Conservation (phyloP, 108 stramenopile genomes). For the Stephanodiscus triporus region DNA sequence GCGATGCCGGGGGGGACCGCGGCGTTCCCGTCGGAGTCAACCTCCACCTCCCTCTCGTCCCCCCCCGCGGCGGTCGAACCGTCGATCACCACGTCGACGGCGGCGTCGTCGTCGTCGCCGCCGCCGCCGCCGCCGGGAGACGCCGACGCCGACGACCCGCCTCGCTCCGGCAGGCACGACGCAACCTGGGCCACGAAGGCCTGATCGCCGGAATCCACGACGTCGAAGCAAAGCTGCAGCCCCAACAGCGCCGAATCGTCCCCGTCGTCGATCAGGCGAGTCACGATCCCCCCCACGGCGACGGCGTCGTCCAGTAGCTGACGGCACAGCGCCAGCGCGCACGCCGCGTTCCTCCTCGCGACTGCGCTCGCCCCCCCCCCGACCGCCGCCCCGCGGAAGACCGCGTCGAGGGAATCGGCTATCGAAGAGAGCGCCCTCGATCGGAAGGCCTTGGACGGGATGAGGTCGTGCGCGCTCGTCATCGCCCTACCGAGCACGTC, state of each 20-base stretch:
- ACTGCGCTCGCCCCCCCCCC: background rate
- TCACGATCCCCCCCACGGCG: slow-evolving; percentile 71
- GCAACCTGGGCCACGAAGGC: slow-evolving; percentile 86
- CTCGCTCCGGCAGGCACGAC: slow-evolving; percentile 30
- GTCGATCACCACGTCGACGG: background rate
- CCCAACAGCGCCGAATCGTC: slow-evolving; percentile 86
- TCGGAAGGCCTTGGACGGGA: slow-evolving; percentile 78
- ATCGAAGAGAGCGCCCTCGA: slow-evolving; percentile 72
- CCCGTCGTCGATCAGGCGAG: slow-evolving; percentile 57
- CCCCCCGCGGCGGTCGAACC: background rate
- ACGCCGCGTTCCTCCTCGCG: slow-evolving; percentile 45
- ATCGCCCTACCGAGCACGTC: slow-evolving; percentile 64
- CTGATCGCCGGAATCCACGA: slow-evolving; percentile 94
- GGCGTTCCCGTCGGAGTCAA: slow-evolving; percentile 26
- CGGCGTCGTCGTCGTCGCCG: slow-evolving; percentile 1
- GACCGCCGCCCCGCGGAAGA: background rate
- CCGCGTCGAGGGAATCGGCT: slow-evolving; percentile 51
- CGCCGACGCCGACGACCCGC: background rate
- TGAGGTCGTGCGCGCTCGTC: slow-evolving; percentile 53
- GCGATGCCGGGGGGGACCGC: slow-evolving; percentile 16
- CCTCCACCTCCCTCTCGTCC: slow-evolving; percentile 29
- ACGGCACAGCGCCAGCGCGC: slow-evolving; percentile 71
- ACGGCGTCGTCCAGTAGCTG: slow-evolving; percentile 76
- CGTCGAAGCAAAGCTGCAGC: slow-evolving; percentile 95
- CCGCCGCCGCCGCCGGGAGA: too few relatives aligned